A percentile compares a stretch with the other conserved stretches of the same genome.
phyloP scores from a whole-genome alignment of 768 basidiomycete genomes.

The Lactarius hatsudake region DNA sequence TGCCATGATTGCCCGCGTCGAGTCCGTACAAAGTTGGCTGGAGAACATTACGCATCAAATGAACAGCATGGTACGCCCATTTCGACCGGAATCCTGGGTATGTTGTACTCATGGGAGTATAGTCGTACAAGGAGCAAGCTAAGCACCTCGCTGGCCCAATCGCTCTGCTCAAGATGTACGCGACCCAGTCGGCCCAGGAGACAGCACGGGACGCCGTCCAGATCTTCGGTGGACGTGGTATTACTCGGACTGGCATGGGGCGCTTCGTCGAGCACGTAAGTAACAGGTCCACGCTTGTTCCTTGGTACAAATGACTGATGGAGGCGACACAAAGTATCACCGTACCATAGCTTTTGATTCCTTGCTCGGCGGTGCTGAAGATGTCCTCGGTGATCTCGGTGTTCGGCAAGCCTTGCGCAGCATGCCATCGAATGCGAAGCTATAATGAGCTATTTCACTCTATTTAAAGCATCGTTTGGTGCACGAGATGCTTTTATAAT shows the following conservation, averaged over 20 bases:
- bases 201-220: conserved; percentile 82
- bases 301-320: conserved; percentile 7
- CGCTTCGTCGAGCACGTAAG: conserved; percentile 67
- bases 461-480: not conserved
- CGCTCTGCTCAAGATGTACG: conserved; percentile 75
- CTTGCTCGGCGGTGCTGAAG: conserved; percentile 53
- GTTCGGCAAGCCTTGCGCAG: conserved; percentile 68
- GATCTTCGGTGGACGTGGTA: conserved; percentile 83
- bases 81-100: conserved; percentile 14
- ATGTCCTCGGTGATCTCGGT: conserved; percentile 74
- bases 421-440: conserved; percentile 46
- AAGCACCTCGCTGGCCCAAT: conserved; percentile 75
- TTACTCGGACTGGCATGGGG: conserved; percentile 82
- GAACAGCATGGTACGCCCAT: conserved; percentile 64
- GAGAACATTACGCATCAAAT: conserved; percentile 88
- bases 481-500: conserved; percentile 4
- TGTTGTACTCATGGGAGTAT: conserved; percentile 29
- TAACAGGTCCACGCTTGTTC: conserved; percentile 17
- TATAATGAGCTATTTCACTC: conserved; percentile 3
- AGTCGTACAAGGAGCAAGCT: conserved; percentile 73
- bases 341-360: conserved; percentile 43
- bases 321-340: conserved; percentile 36
- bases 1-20: conserved; percentile 81
- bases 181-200: conserved; percentile 72
- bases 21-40: conserved; percentile 81